Evolutionary conservation across 768 basidiomycete genomes (phyloP), one percentile per base, ranked within the genome.

Genomic region (Termitomyces sp.): DNA sequence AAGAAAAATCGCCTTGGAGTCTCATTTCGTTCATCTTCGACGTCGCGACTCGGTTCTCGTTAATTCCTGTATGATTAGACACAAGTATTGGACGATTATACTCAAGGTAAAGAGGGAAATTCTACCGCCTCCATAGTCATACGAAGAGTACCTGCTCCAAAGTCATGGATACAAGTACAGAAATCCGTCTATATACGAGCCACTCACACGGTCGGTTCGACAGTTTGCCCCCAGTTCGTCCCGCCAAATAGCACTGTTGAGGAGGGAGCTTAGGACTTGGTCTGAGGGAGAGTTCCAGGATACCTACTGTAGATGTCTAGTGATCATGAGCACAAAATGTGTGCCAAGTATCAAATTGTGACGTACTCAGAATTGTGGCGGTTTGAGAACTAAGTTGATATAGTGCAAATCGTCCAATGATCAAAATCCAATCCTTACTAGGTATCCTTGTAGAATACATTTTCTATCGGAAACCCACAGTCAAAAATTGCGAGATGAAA

Each of bases 141-240:
- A 87, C 12, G 83, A 84, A 0, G 80, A 78, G 62, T 84, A 72
- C 5, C 61, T 56, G n/a, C 14, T 26, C n/a, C 18, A 42, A 12
- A 37, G 39, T 8, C 13, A 52, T 39, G 10, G 8, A 14, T 52
- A 22, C 40, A 26, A 30, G 26, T n/a, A 53, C 16, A n/a, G 6
- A 18, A 4, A 24, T 33, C 26, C n/a, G 9, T 22, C 32, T 39
- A 34, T 12, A n/a, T 18, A 40, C 5, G 30, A 18, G 22, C 5
- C 6, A 55, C 71, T 62, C 57, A 84, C 53, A 79, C 79, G 1
- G 82, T 82, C 4, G 84, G 84, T 62, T 81, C 77, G 1, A 81
- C 69, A 1, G 82, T 83, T 47, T 81, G 76, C 0, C 84, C 85
- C 83, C 83, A 85, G 50, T 86, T 85, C 1, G 85, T 87, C 30